A percentile compares a stretch with the other conserved stretches of the same genome.
Conservation (phyloP, 1,284 basidiomycete genomes). For the Sporisorium reilianum region DNA sequence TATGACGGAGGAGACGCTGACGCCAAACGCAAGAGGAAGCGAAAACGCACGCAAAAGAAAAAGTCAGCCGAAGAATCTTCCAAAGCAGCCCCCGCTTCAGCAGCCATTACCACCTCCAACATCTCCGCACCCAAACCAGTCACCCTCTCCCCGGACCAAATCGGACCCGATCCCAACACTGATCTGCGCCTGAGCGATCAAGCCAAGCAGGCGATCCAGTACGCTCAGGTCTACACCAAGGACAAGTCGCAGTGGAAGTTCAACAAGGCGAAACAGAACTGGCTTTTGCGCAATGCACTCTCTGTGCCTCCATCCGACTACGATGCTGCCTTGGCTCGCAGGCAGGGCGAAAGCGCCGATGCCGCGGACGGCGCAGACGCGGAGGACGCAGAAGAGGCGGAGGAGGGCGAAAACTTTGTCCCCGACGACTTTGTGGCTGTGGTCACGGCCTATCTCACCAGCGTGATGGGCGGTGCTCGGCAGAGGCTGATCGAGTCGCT, state of each 20-base stretch:
- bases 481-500: constrained; percentile 44
- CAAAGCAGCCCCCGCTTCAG: background rate
- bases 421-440: constrained; percentile 44
- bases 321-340: constrained; percentile 30
- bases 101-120: constrained; percentile 1
- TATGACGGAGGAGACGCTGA: constrained; percentile 17
- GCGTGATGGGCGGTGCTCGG: constrained; percentile 48
- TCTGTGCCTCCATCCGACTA: constrained; percentile 46
- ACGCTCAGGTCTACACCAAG: constrained; percentile 41
- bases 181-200: constrained; percentile 46
- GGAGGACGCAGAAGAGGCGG: constrained; percentile 25
- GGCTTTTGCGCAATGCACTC: constrained; percentile 50
- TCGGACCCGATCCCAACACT: constrained; percentile 40
- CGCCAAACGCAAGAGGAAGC: constrained; percentile 49
- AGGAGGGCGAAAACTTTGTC: constrained; percentile 48
- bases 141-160: constrained; percentile 10
- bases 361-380: constrained; percentile 6
- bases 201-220: constrained; percentile 51
- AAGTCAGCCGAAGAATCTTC: constrained; percentile 3
- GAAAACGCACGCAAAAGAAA: constrained; percentile 39
- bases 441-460: constrained; percentile 45
- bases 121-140: constrained; percentile 7
- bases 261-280: constrained; percentile 56
- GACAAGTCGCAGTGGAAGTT: constrained; percentile 53
- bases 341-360: constrained; percentile 13